Conservation (phyloP, 1,284 basidiomycete species). For the Microbotryum saponariae region DNA sequence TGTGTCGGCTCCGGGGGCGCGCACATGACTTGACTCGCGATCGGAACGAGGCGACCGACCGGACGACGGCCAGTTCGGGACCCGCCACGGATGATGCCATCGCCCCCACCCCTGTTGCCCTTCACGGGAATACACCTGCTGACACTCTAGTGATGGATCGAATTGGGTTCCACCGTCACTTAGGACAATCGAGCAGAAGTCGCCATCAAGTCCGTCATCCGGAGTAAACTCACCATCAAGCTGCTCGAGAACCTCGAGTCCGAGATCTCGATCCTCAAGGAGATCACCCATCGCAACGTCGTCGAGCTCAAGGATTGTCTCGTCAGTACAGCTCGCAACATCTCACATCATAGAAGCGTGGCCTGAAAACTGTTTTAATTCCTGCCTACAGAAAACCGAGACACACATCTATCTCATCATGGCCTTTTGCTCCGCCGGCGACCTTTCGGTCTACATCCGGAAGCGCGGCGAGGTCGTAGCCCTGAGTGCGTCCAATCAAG, state of each 20-base stretch:
- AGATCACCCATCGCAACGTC: constrained; percentile 84
- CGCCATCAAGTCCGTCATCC: constrained; percentile 91
- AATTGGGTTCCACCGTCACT: too few species aligned
- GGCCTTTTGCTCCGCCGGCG: constrained; percentile 92
- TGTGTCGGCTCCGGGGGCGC: neutral
- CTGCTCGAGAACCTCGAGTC: constrained; percentile 93
- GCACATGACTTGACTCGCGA: too few species aligned
- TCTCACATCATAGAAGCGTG: neutral
- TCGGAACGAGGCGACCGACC: too few species aligned
- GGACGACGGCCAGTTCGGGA: too few species aligned
- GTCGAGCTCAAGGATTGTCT: constrained; percentile 89
- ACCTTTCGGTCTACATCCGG: constrained; percentile 93
- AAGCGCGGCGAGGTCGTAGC: constrained; percentile 78
- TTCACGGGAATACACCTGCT: too few species aligned
- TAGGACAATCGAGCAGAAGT: constrained; percentile 51
- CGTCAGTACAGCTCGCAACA: constrained; percentile 39
- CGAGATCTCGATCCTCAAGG: constrained; percentile 95
- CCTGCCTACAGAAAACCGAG: constrained; percentile 65
- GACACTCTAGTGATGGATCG: too few species aligned
- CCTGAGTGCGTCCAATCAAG: constrained; percentile 59
- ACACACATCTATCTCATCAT: constrained; percentile 95
- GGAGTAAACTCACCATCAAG: constrained; percentile 80
- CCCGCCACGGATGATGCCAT: too few species aligned
- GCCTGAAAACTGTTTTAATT: neutral
- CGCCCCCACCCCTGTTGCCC: too few species aligned